Conservation (phyloP, 2,329 filamentous ascomycete genomes). For the Diaporthe humulicola region DNA sequence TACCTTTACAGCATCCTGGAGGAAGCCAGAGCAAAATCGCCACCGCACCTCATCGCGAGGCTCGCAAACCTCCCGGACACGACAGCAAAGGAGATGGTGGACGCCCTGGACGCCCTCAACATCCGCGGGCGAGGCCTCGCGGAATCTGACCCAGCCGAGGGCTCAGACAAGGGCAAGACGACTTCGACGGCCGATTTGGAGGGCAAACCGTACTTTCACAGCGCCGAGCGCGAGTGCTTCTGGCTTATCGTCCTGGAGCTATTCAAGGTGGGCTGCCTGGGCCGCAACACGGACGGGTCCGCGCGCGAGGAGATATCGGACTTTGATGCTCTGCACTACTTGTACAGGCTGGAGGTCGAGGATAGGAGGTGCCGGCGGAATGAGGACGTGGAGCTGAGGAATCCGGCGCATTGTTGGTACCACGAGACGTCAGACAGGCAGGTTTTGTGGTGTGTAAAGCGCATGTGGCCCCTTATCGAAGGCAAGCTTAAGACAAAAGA, state of each 20-base stretch:
- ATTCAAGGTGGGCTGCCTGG: slow-evolving; percentile 26
- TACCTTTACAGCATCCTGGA: slow-evolving; percentile 32
- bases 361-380: slow-evolving; percentile 8
- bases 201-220: slow-evolving; percentile 29
- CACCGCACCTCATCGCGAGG: slow-evolving; percentile 17
- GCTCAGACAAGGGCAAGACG: not conserved
- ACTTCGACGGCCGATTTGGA: not conserved
- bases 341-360: slow-evolving; percentile 36
- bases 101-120: slow-evolving; percentile 21
- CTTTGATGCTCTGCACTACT: slow-evolving; percentile 33
- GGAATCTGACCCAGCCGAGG: not conserved
- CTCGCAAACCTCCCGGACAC: slow-evolving; percentile 18
- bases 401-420: slow-evolving; percentile 33
- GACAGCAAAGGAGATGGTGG: slow-evolving; percentile 17
- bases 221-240: slow-evolving; percentile 24
- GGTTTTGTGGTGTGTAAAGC: slow-evolving; percentile 23
- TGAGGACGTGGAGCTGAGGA: slow-evolving; percentile 29
- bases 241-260: slow-evolving; percentile 29
- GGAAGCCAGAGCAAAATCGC: not conserved
- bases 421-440: slow-evolving; percentile 30
- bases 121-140: not conserved
- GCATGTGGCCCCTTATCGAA: slow-evolving; percentile 25
- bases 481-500: not conserved
- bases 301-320: slow-evolving; percentile 13
- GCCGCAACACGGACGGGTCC: slow-evolving; percentile 17